phyloP scores from a whole-genome alignment of 2,329 filamentous ascomycete species.

The Arthroderma uncinatum region DNA sequence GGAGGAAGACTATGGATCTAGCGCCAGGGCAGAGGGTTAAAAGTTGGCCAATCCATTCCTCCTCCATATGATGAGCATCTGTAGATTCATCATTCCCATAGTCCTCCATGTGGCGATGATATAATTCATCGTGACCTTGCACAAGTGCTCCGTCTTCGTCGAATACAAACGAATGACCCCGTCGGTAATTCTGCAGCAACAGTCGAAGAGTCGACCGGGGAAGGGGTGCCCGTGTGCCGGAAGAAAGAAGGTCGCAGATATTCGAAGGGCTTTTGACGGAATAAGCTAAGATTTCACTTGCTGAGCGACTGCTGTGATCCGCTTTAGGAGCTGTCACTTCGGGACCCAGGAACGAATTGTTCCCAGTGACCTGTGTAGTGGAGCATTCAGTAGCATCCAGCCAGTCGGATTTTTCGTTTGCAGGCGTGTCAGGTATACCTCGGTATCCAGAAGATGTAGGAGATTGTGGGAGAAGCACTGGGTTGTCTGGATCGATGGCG shows the following conservation, averaged over 20 bases:
- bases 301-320: not conserved
- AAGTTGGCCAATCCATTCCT: constrained; percentile 8
- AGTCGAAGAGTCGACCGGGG: constrained; percentile 32
- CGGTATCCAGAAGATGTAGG: not conserved
- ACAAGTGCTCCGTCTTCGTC: constrained; percentile 30
- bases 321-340: no score
- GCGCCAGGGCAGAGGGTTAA: constrained; percentile 20
- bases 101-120: no score
- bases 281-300: not conserved
- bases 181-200: constrained; percentile 37
- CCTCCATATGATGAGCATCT: no score
- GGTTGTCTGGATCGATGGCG: constrained; percentile 12
- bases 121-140: constrained; percentile 8
- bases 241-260: not conserved
- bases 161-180: constrained; percentile 40
- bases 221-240: constrained; percentile 18
- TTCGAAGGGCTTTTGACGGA: not conserved
- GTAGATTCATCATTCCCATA: no score
- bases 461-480: not conserved
- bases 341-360: no score
- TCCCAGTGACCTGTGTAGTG: no score
- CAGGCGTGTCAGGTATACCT: no score
- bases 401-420: no score
- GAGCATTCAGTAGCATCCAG: no score
- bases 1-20: constrained; percentile 22